These are phyloP conservation scores for Lupinus albus DNA, from an alignment of 306 rosid species.

Conservation along the genomic window DNA sequence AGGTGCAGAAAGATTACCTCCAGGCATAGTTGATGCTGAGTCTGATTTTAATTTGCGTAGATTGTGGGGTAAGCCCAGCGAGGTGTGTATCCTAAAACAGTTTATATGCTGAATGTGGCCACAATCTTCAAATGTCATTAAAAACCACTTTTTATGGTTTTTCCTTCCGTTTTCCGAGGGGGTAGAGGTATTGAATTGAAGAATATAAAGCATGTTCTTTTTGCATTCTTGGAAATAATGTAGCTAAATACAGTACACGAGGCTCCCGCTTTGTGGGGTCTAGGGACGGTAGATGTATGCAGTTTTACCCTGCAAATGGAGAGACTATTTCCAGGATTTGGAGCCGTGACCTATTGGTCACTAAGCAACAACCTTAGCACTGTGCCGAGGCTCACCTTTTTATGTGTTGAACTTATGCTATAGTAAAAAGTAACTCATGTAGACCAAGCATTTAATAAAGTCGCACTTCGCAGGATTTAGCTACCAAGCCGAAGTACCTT, in stretches of 20 bases:
- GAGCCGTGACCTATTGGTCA: too few relatives aligned
- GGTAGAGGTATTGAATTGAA: neutral
- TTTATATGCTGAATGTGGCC: constrained; percentile 12
- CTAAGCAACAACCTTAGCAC: too few relatives aligned
- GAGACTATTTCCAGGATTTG: too few relatives aligned
- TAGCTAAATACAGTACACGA: constrained; percentile 10
- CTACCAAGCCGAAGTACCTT: constrained; percentile 79
- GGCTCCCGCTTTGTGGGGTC: neutral
- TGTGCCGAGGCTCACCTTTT: too few relatives aligned
- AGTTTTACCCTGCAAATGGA: too few relatives aligned
- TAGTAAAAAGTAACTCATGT: neutral
- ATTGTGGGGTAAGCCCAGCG: constrained; percentile 94
- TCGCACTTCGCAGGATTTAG: constrained; percentile 70
- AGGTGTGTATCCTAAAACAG: constrained; percentile 62
- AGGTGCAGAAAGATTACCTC: constrained; percentile 94
- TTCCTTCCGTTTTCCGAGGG: neutral
- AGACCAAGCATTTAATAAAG: constrained; percentile 37
- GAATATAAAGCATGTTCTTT: neutral
- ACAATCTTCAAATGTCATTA: neutral
- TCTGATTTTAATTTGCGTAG: constrained; percentile 80
- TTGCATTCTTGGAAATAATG: constrained; percentile 6
- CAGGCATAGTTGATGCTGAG: constrained; percentile 78
- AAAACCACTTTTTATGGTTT: neutral
- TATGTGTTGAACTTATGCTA: too few relatives aligned
- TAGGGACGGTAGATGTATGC: too few relatives aligned